A percentile compares a stretch with the other conserved stretches of the same genome.
phyloP scores from a whole-genome alignment of 805 yeast genomes.

The Candida anglica region DNA sequence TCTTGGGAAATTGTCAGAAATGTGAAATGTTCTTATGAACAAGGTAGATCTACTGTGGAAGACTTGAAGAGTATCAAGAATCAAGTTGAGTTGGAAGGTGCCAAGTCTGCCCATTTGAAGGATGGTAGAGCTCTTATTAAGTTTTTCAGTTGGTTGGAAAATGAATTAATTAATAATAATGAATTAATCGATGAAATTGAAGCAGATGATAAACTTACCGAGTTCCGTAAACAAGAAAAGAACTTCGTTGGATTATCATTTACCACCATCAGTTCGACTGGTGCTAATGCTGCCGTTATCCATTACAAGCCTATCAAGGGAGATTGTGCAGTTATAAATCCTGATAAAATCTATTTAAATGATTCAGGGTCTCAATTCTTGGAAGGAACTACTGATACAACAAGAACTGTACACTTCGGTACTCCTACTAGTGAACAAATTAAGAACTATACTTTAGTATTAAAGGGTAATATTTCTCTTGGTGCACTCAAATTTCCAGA shows the following conservation, averaged over 20 bases:
- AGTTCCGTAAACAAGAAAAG: constrained; percentile 36
- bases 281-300: constrained; percentile 73
- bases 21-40: constrained; percentile 25
- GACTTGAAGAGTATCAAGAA: constrained; percentile 52
- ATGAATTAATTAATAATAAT: constrained; percentile 39
- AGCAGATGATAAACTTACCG: constrained; percentile 48
- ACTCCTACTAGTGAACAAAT: constrained; percentile 44
- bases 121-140: constrained; percentile 55
- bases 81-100: constrained; percentile 46
- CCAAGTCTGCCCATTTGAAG: constrained; percentile 49
- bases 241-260: constrained; percentile 64
- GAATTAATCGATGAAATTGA: constrained; percentile 52
- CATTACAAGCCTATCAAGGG: constrained; percentile 61
- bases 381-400: constrained; percentile 64
- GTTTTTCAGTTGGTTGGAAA: constrained; percentile 58
- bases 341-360: constrained; percentile 48
- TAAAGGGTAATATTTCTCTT: constrained; percentile 54
- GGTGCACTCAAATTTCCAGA: constrained; percentile 50
- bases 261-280: constrained; percentile 71
- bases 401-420: constrained; percentile 56
- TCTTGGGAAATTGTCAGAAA: constrained; percentile 39
- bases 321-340: constrained; percentile 45
- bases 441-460: constrained; percentile 51
- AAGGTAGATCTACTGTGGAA: constrained; percentile 39
- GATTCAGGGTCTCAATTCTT: constrained; percentile 61